Percentiles rank a stretch among this genome's conserved stretches.
Conservation (phyloP, 23 red algal genomes). For the Gracilariopsis chorda region DNA sequence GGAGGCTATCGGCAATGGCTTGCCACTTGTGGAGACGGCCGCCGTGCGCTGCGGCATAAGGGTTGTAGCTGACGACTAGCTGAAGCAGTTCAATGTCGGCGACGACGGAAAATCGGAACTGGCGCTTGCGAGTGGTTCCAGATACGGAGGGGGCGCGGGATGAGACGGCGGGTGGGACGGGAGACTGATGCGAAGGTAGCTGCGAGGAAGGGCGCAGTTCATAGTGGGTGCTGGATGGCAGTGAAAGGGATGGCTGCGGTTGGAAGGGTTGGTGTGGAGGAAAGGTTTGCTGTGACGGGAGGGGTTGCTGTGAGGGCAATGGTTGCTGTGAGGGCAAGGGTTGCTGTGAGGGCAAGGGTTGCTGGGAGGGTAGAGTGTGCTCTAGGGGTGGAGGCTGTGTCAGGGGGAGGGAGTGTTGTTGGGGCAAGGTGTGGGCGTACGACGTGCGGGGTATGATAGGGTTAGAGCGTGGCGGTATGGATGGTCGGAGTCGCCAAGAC, state of each 20-base stretch:
- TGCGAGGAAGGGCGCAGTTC: background rate
- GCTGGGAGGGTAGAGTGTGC: background rate
- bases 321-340: background rate
- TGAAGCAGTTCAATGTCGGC: conserved; percentile 38
- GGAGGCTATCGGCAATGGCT: conserved; percentile 39
- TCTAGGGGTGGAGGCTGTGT: background rate
- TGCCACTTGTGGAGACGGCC: conserved; percentile 62
- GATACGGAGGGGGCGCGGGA: background rate
- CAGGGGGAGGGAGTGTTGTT: background rate
- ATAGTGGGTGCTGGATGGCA: background rate
- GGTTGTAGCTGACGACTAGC: conserved; percentile 31
- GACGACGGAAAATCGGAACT: conserved; percentile 54
- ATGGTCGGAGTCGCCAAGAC: background rate
- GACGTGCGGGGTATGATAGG: background rate
- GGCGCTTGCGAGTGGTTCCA: conserved; percentile 20
- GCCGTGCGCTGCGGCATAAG: conserved; percentile 48
- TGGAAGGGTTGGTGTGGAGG: background rate
- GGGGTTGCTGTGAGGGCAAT: background rate
- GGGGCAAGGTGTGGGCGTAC: background rate
- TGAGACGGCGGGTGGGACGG: background rate
- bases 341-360: background rate
- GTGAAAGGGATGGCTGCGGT: background rate
- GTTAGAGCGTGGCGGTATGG: background rate
- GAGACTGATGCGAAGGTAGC: background rate
- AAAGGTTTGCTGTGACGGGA: background rate